Conservation (phyloP, 1,284 basidiomycete species). For the Malassezia cuniculi region DNA sequence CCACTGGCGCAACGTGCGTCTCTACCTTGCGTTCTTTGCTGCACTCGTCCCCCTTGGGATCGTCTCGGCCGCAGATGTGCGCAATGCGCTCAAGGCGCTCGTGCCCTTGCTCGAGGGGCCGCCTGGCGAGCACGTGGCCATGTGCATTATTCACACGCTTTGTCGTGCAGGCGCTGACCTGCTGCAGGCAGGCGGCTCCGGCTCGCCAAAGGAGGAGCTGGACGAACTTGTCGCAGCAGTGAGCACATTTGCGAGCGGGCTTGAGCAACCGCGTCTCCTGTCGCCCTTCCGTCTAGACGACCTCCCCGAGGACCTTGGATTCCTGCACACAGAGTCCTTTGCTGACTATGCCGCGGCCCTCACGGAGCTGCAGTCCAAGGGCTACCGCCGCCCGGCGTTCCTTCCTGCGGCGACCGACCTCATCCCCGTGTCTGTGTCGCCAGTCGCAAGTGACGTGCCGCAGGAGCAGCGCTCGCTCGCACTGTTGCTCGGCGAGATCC, state of each 20-base stretch:
- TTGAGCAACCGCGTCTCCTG: conserved; percentile 23
- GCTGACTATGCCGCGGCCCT: conserved; percentile 29
- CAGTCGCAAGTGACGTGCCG: conserved; percentile 14
- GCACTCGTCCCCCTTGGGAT: conserved; percentile 52
- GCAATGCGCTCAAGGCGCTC: conserved; percentile 65
- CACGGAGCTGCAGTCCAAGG: conserved; percentile 15
- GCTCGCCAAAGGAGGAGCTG: conserved; percentile 15
- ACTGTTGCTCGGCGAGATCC: conserved; percentile 29
- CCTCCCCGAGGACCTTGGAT: conserved; percentile 9
- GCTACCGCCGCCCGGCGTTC: conserved; percentile 25
- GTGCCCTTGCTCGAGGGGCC: too few relatives aligned
- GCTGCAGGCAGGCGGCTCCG: conserved; percentile 2
- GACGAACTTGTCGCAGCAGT: conserved; percentile 31
- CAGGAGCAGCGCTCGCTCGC: conserved; percentile 14
- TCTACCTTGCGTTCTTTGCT: conserved; percentile 31
- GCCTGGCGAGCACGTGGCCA: conserved; percentile 66
- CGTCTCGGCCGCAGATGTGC: conserved; percentile 61
- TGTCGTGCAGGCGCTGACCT: conserved; percentile 35
- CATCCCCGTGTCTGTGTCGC: conserved; percentile 29
- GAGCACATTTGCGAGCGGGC: conserved; percentile 20
- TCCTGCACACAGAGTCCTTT: conserved; percentile 33
- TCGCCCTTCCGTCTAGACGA: conserved; percentile 17
- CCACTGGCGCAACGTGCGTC: conserved; percentile 38
- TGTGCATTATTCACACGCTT: conserved; percentile 75
- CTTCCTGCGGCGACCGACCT: conserved; percentile 30